Evolutionary conservation across 73 alveolate genomes (phyloP).

Genomic region (Blepharisma stoltei): DNA sequence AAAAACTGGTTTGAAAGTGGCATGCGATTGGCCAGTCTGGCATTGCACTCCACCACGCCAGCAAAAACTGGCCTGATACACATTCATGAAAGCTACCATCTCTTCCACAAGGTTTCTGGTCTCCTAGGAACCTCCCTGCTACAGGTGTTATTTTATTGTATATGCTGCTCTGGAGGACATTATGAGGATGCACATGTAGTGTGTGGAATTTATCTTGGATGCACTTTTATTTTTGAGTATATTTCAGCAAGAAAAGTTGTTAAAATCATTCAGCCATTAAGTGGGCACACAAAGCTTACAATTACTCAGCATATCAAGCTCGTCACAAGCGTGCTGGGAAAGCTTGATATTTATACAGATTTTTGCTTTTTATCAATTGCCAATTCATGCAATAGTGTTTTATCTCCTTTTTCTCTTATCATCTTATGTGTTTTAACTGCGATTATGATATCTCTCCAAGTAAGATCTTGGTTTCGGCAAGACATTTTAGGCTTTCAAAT

Average conservation of each 20-base stretch:
- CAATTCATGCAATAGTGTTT: not conserved
- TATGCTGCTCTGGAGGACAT: not conserved
- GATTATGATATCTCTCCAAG: no score
- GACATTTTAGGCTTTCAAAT: not conserved
- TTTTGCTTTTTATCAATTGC: not conserved
- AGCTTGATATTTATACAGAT: slow-evolving; percentile 3
- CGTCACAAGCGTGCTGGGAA: not conserved
- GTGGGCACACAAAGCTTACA: slow-evolving; percentile 11
- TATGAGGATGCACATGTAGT: not conserved
- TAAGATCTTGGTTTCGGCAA: no score
- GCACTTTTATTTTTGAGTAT: slow-evolving; percentile 2
- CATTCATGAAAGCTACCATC: no score
- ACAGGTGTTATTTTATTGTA: no score
- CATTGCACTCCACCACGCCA: no score
- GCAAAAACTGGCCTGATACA: no score
- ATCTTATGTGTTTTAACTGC: no score
- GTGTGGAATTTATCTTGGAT: not conserved
- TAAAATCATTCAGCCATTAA: slow-evolving; percentile 14
- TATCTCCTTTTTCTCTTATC: no score
- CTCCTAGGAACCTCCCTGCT: no score
- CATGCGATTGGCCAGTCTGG: no score
- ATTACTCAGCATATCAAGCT: not conserved
- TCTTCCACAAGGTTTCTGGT: no score
- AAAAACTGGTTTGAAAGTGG: no score
- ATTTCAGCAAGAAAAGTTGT: not conserved